phyloP scores from a whole-genome alignment of 768 basidiomycete genomes.

The Mrakia gelida region DNA sequence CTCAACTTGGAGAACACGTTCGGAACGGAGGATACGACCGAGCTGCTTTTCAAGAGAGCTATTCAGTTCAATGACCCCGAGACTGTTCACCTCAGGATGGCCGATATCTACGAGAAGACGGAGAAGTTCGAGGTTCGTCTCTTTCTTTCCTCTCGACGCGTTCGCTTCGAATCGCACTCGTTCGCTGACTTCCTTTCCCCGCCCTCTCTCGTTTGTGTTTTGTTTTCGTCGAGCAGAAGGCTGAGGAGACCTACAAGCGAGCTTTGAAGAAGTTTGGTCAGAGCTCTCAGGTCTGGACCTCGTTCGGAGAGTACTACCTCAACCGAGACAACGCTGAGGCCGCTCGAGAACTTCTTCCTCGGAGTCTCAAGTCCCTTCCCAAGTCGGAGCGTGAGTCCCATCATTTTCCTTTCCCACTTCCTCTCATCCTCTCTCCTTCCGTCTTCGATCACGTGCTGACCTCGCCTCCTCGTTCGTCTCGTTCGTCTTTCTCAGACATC shows the following conservation, averaged over 20 bases:
- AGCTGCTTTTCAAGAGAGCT: slow-evolving; percentile 83
- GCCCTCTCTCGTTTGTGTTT: background rate
- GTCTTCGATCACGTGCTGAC: background rate
- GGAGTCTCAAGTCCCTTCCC: slow-evolving; percentile 82
- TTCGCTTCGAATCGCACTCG: too few species aligned
- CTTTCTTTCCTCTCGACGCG: background rate
- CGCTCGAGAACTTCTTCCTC: slow-evolving; percentile 77
- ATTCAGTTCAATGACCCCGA: slow-evolving; percentile 86
- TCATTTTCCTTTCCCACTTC: background rate
- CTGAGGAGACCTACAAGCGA: slow-evolving; percentile 84
- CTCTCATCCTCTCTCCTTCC: background rate
- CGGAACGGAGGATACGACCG: slow-evolving; percentile 75
- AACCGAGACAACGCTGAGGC: slow-evolving; percentile 67
- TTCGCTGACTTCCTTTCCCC: background rate
- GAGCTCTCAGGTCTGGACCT: slow-evolving; percentile 90
- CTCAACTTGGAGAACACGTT: slow-evolving; percentile 92
- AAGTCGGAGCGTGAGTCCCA: slow-evolving; percentile 79
- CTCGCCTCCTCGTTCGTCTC: background rate
- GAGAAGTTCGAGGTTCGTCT: slow-evolving; percentile 68
- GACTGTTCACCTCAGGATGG: slow-evolving; percentile 77
- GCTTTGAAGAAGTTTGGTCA: slow-evolving; percentile 91
- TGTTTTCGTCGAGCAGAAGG: slow-evolving; percentile 55
- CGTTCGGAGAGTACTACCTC: slow-evolving; percentile 78
- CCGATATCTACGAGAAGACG: slow-evolving; percentile 75
- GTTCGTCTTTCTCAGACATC: slow-evolving; percentile 59